Evolutionary conservation across 768 basidiomycete genomes (phyloP), one percentile per base, ranked within the genome.

Genomic region (Ephemerocybe angulata): DNA sequence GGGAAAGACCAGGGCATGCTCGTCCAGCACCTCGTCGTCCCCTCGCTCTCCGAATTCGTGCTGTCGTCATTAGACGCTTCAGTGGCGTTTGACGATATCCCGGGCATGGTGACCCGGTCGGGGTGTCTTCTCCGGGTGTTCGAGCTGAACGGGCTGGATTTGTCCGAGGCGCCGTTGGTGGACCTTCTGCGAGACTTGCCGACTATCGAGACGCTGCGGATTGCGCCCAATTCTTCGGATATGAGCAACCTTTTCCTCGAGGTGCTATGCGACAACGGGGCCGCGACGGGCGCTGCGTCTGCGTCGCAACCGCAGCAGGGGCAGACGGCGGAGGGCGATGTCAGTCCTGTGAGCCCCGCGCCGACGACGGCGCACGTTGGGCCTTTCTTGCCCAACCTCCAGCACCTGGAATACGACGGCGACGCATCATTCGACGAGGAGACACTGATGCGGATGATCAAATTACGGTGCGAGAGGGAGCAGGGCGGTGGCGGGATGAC

Each of bases 1-100:
- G 48, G 48, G 48, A 35, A n/a, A 4, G 48, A 50, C 28, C 48
- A 50, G 46, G 48, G n/a, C 13, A 19, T 33, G 11, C 29, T 50
- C 10, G 12, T 50, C 19, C 6, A 13, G 17, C 31, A 50, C 29
- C n/a, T 50, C 30, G 35, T 31, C 19, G 28, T 29, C 2, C 48
- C 48, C 8, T 7, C 30, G n/a, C 31, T 50, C 7, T n/a, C 3
- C 13, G 48, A 50, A 22, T 21, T 50, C 17, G 30, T 50, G 13
- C n/a, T 50, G 4, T 50, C 48, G 11, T 28, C 30, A 3, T 1
- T 19, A 29, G 31, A 50, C 21, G 48, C 30, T 21, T n/a, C 28
- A 3, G 1, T 10, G 48, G 48, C 48, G 46, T 50, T 50, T 13
- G 2, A 1, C n/a, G 48, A 50, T 21, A 10, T 50, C 4, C 30